Base-by-base conservation (phyloP, 129 eudicot genomes). In the Gnaphalium uliginosum region DNA sequence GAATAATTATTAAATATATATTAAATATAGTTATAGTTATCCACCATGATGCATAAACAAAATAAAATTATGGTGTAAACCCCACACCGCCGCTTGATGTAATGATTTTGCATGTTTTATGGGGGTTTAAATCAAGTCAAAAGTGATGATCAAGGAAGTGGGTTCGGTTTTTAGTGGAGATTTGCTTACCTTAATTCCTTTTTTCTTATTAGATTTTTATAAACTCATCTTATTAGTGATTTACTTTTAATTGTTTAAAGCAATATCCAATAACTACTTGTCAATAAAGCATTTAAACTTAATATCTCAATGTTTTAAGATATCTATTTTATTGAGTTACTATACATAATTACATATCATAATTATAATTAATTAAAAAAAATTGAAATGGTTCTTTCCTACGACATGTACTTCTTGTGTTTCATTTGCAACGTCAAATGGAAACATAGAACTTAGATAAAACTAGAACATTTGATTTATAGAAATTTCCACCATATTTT, bases 21-120 rank as follows among this genome's bases (percentile, higher is more conserved):
- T n/a, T n/a, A n/a, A n/a, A n/a, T n/a, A n/a, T 2, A 19, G 0
- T 3, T 64, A 0, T 6, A 29, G 51, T 60, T 37, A 58, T 60
- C 68, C n/a, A 37, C 39, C 32, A 37, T 24, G 41, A 8, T 11
- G 53, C 9, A 32, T 64, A 8, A 21, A 5, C 66, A 50, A 22
- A 43, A 60, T 70, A 60, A 69, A 78, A 46, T 2, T 23, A 51
- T 48, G 30, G 26, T 19, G 22, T n/a, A 35, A 73, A 33, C 78
- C 73, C 83, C 78, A 79, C 78, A 24, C 81, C 77, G 83, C 83
- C 83, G 83, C 78, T 83, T 60, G 64, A 70, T 64, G 86, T 65
- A 83, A 83, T 83, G 72, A 83, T 83, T 46, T 62, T 29, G 79
- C 79, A 32, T 83, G 78, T 83, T 73, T 78, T 8, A 4, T 61